Evolutionary conservation across 1,284 basidiomycete genomes (phyloP), one percentile per base, ranked within the genome.

Genomic region (Volvariella volvacea): DNA sequence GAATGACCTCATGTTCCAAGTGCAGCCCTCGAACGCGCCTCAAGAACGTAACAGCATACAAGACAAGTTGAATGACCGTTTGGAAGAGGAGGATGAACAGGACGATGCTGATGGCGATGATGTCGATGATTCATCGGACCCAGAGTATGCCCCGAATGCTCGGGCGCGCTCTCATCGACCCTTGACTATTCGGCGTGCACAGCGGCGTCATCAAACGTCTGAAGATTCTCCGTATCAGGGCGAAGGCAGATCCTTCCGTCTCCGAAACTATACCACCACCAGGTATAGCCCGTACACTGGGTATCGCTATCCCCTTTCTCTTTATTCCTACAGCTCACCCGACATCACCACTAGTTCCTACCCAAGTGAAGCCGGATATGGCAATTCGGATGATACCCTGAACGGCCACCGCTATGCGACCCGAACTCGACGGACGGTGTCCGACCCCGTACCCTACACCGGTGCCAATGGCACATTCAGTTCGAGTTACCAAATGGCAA

Each of bases 131-230:
- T 43, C 39, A 22, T 46, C 48, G 32, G 50, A 52, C 0, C 56
- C 46, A 9, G 58, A 59, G 19, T 54, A 59, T 19, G 55, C 55
- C 21, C 51, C 53, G 20, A 51, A 52, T 16, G 53, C 50, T 4
- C 25, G 25, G 25, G 44, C 42, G 36, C 6, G 39, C 40, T 2
- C 37, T 22, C 22, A 22, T 25, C 34, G 39, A 37, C 22, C 10
- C 39, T 33, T 51, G 15, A 44, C 42, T 22, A 45, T 48, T 1
- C 54, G 52, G n/a, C 51, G 54, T 12, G 15, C n/a, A 4, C 34
- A 36, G n/a, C 34, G n/a, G n/a, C 34, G 34, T 15, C 34, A 36
- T 20, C n/a, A 36, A 20, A 36, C 34, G 8, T 6, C 34, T 15
- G 34, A 36, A 9, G n/a, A 9, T 4, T 36, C 34, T 36, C n/a